Conservation (phyloP, 1,284 basidiomycete genomes). For the Phenoliferia sp. region DNA sequence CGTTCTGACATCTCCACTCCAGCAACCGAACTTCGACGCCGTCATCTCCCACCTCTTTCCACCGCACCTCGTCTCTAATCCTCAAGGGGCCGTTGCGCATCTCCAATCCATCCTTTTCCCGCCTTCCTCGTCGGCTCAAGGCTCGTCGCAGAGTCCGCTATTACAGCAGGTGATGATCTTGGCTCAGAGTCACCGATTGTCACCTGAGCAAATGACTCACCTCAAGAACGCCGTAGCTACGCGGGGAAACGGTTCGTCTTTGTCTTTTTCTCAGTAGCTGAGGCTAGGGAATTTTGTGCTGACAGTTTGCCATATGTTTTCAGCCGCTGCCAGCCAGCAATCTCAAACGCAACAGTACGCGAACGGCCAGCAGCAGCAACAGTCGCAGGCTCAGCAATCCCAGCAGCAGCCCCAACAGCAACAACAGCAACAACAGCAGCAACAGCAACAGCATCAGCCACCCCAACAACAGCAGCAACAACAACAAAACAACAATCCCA, state of each 20-base stretch:
- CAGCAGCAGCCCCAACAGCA: background rate
- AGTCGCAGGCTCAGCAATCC: background rate
- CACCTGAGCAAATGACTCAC: slow-evolving; percentile 26
- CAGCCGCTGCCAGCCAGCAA: background rate
- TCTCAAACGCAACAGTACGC: background rate
- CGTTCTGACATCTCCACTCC: background rate
- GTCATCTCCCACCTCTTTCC: slow-evolving; percentile 33
- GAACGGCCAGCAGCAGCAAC: background rate
- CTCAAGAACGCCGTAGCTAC: slow-evolving; percentile 24
- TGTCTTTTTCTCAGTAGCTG: too few species aligned
- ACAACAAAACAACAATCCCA: slow-evolving; percentile 5
- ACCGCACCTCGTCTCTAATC: slow-evolving; percentile 10
- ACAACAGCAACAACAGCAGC: background rate
- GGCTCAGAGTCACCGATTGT: slow-evolving; percentile 21
- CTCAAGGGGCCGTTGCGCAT: slow-evolving; percentile 21
- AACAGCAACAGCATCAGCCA: background rate
- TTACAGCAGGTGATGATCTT: slow-evolving; percentile 28
- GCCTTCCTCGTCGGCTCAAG: slow-evolving; percentile 6
- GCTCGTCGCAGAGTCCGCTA: slow-evolving; percentile 7
- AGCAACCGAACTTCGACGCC: too few species aligned
- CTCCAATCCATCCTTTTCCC: slow-evolving; percentile 30
- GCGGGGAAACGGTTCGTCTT: too few species aligned
- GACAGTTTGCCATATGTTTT: background rate
- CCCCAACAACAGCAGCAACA: too few species aligned
- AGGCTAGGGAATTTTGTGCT: slow-evolving; percentile 11